phyloP scores from a whole-genome alignment of 2,329 filamentous ascomycete genomes.

The Talaromyces marneffei region DNA sequence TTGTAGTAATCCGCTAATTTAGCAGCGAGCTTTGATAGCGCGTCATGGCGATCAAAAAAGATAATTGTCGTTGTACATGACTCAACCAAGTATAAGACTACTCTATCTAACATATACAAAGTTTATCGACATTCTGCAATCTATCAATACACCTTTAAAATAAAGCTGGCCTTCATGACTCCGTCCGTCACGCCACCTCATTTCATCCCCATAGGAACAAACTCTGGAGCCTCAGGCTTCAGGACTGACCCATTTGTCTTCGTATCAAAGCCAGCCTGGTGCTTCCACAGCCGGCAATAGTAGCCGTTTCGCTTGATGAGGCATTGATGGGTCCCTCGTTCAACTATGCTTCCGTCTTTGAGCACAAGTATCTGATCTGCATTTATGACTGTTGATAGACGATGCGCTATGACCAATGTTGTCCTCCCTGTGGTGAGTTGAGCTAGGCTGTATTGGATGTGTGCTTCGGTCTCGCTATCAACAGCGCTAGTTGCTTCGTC shows the following conservation, averaged over 20 bases:
- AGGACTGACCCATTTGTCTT: slow-evolving; percentile 26
- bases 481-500: slow-evolving; percentile 93
- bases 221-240: slow-evolving; percentile 40
- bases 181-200: background rate
- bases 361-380: slow-evolving; percentile 97
- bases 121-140: background rate
- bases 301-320: slow-evolving; percentile 65
- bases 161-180: background rate
- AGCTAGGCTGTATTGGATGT: slow-evolving; percentile 88
- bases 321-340: slow-evolving; percentile 81
- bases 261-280: slow-evolving; percentile 52
- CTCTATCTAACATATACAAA: slow-evolving; percentile 1
- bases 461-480: slow-evolving; percentile 88
- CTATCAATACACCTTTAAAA: background rate
- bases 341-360: slow-evolving; percentile 72
- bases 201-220: slow-evolving; percentile 26
- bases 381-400: slow-evolving; percentile 85
- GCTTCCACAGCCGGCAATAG: slow-evolving; percentile 73
- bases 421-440: slow-evolving; percentile 78
- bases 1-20: background rate
- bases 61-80: background rate
- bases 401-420: slow-evolving; percentile 92
- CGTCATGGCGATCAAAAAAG: background rate
- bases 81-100: background rate
- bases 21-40: background rate